A percentile compares a stretch with the other conserved stretches of the same genome.
Conservation (phyloP, 306 rosid species). For the Citrullus mucosospermus region DNA sequence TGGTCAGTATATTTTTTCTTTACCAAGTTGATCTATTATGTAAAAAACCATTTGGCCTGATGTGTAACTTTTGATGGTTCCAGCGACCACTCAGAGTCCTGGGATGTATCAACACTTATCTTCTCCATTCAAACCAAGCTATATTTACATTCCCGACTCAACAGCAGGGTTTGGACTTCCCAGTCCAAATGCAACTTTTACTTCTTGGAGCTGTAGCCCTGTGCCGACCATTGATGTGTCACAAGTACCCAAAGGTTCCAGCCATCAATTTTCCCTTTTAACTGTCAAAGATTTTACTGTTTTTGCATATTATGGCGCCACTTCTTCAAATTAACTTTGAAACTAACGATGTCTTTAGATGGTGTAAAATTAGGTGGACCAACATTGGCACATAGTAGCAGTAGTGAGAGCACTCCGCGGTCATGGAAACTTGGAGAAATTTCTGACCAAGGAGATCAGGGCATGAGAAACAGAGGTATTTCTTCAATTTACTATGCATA, state of each 20-base stretch:
- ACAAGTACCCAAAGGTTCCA: slow-evolving; percentile 54
- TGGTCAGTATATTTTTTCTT: slow-evolving; percentile 25
- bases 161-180: slow-evolving; percentile 53
- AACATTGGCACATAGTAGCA: slow-evolving; percentile 41
- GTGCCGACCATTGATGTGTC: slow-evolving; percentile 27
- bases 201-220: slow-evolving; percentile 54
- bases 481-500: neutral
- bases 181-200: slow-evolving; percentile 27
- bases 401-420: slow-evolving; percentile 47
- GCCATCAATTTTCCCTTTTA: slow-evolving; percentile 2
- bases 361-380: slow-evolving; percentile 29
- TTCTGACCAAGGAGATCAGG: slow-evolving; percentile 19
- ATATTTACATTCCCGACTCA: slow-evolving; percentile 41
- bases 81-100: slow-evolving; percentile 24
- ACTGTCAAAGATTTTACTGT: neutral
- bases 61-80: slow-evolving; percentile 29
- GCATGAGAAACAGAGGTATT: slow-evolving; percentile 43
- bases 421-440: slow-evolving; percentile 28
- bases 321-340: slow-evolving; percentile 2
- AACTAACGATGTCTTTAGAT: slow-evolving; percentile 25
- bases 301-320: neutral
- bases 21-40: neutral
- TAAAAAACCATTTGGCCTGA: neutral
- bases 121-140: slow-evolving; percentile 39
- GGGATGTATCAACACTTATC: slow-evolving; percentile 48